These are phyloP conservation scores for Rhizoclosmatium globosum DNA, from an alignment of 192 early-diverging fungal species.

Conservation along the genomic window DNA sequence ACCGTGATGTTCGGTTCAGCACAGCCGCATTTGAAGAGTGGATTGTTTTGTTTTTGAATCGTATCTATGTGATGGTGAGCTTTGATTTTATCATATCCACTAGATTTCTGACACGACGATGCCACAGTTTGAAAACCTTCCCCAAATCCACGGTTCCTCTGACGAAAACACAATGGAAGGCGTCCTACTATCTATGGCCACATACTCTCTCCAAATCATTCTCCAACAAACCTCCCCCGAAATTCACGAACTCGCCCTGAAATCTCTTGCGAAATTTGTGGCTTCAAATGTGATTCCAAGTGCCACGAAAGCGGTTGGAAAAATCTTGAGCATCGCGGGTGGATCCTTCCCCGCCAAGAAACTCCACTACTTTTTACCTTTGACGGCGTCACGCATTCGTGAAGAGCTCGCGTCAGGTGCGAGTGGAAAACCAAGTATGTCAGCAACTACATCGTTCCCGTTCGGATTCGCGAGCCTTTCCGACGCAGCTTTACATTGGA, in stretches of 20 bases:
- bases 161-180: constrained; percentile 23
- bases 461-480: constrained; percentile 62
- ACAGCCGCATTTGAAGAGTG: constrained; percentile 90
- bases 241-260: constrained; percentile 69
- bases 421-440: constrained; percentile 54
- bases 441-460: constrained; percentile 45
- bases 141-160: constrained; percentile 61
- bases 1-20: constrained; percentile 70
- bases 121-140: constrained; percentile 77
- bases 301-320: constrained; percentile 73
- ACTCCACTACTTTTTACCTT: constrained; percentile 64
- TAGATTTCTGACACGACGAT: neutral
- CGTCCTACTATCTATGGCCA: constrained; percentile 4
- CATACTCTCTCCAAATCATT: constrained; percentile 42
- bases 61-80: constrained; percentile 78
- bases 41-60: constrained; percentile 81
- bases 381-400: constrained; percentile 64
- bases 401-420: constrained; percentile 75
- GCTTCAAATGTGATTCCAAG: constrained; percentile 66
- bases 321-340: constrained; percentile 53
- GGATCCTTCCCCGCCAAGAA: constrained; percentile 52
- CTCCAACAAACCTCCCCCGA: constrained; percentile 73
- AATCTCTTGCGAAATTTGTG: constrained; percentile 69
- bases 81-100: constrained; percentile 20
- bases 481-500: constrained; percentile 80